Percentiles rank a stretch among this genome's conserved stretches.
Evolutionary conservation across 129 eudicot species (phyloP).

Genomic region (Calendula officinalis): DNA sequence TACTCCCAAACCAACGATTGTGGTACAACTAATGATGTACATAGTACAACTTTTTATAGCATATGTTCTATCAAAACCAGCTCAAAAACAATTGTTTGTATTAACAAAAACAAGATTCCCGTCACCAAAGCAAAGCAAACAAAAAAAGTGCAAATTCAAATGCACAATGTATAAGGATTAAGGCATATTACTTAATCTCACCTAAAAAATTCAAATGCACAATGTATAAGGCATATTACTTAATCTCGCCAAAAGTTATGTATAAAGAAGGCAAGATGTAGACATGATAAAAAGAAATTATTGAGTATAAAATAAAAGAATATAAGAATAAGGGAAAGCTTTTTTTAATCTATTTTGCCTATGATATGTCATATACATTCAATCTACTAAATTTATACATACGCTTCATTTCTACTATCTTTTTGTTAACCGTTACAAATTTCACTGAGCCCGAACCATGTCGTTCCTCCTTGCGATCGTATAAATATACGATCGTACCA

Average conservation of each 20-base stretch:
- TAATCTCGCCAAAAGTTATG: too few relatives aligned
- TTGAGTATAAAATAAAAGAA: conserved; percentile 23
- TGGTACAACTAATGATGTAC: conserved; percentile 25
- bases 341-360: conserved; percentile 20
- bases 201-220: conserved; percentile 14
- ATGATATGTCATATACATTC: conserved; percentile 33
- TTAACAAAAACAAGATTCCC: conserved; percentile 27
- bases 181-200: too few relatives aligned
- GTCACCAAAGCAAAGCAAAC: conserved; percentile 12
- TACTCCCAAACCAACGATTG: conserved; percentile 16
- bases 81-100: conserved; percentile 24
- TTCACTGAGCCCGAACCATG: conserved; percentile 25
- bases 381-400: conserved; percentile 24
- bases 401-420: not conserved
- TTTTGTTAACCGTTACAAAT: not conserved
- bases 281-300: too few relatives aligned
- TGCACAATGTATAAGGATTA: conserved; percentile 23
- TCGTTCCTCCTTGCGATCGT: conserved; percentile 45
- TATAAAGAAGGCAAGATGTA: too few relatives aligned
- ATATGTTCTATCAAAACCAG: conserved; percentile 17
- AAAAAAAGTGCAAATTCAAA: conserved; percentile 17
- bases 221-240: conserved; percentile 7
- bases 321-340: conserved; percentile 3
- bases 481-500: conserved; percentile 71
- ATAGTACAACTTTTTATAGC: conserved; percentile 19